Conservation (phyloP, 495 filamentous ascomycete species). For the Penicillium antarcticum region DNA sequence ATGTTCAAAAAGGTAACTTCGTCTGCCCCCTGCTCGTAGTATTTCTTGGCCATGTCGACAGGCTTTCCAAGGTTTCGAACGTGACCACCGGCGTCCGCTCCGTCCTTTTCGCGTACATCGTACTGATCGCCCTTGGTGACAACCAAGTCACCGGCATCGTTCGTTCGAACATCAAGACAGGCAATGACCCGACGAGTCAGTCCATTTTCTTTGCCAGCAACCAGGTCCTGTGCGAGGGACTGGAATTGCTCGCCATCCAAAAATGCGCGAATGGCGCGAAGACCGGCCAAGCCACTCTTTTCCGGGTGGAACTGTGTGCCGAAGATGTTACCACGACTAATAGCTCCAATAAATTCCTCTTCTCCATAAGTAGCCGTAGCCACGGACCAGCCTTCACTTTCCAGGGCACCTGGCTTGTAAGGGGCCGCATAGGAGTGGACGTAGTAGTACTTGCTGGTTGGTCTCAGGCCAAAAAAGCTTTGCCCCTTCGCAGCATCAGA, state of each 20-base stretch:
- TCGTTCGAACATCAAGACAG: slow-evolving; percentile 94
- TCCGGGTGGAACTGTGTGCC: slow-evolving; percentile 98
- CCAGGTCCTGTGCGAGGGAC: slow-evolving; percentile 29
- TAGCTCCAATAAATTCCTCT: slow-evolving; percentile 88
- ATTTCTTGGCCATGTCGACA: slow-evolving; percentile 87
- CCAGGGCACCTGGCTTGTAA: slow-evolving; percentile 66
- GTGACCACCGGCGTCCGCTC: slow-evolving; percentile 54
- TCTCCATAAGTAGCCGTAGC: slow-evolving; percentile 84
- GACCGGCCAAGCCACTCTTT: slow-evolving; percentile 87
- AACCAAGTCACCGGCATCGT: slow-evolving; percentile 91
- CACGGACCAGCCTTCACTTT: slow-evolving; percentile 79
- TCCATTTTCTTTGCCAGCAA: slow-evolving; percentile 49
- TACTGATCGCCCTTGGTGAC: slow-evolving; percentile 99
- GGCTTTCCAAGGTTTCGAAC: slow-evolving; percentile 96
- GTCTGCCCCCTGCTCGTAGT: slow-evolving; percentile 96
- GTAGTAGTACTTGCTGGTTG: slow-evolving; percentile 94
- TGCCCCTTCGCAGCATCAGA: slow-evolving; percentile 40
- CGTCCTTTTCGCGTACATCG: slow-evolving; percentile 91
- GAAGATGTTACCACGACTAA: slow-evolving; percentile 78
- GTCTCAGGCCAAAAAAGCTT: slow-evolving; percentile 70
- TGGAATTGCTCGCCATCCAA: slow-evolving; percentile 59
- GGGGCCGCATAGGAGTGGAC: slow-evolving; percentile 91
- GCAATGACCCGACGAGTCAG: slow-evolving; percentile 89
- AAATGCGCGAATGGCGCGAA: slow-evolving; percentile 82
- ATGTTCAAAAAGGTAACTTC: slow-evolving; percentile 98